phyloP scores from a whole-genome alignment of 306 rosid species.

The Pterocarpus santalinus region DNA sequence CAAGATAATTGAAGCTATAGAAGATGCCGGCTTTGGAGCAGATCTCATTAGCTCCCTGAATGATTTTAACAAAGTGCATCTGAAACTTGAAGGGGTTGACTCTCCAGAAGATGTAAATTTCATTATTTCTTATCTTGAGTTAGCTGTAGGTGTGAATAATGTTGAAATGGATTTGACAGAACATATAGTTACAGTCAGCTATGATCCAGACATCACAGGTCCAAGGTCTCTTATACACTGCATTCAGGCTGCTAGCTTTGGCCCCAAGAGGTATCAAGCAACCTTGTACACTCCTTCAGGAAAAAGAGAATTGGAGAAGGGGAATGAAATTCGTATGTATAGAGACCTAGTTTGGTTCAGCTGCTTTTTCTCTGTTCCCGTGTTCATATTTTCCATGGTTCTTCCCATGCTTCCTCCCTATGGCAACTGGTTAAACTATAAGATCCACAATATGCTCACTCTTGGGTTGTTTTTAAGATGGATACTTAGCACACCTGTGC shows the following conservation, averaged over 20 bases:
- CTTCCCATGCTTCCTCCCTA: constrained; percentile 96
- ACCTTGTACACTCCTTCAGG: constrained; percentile 71
- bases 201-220: constrained; percentile 80
- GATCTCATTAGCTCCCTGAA: constrained; percentile 70
- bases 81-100: constrained; percentile 72
- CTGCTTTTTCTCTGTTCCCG: constrained; percentile 88
- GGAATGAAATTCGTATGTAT: constrained; percentile 67
- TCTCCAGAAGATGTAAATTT: constrained; percentile 58
- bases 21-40: constrained; percentile 81
- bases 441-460: constrained; percentile 80
- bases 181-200: constrained; percentile 61
- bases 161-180: constrained; percentile 70
- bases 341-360: constrained; percentile 81
- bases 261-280: constrained; percentile 59
- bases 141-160: constrained; percentile 72
- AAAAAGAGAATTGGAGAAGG: constrained; percentile 70
- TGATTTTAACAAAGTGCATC: constrained; percentile 71
- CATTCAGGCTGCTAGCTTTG: constrained; percentile 63
- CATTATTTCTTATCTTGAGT: constrained; percentile 68
- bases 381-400: constrained; percentile 86
- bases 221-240: constrained; percentile 77
- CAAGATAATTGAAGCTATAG: constrained; percentile 67
- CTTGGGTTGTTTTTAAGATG: constrained; percentile 86
- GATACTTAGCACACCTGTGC: constrained; percentile 92
- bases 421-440: constrained; percentile 82